Conservation (phyloP, 371 early-diverging fungal species). For the Dinochytrium kinnereticum region DNA sequence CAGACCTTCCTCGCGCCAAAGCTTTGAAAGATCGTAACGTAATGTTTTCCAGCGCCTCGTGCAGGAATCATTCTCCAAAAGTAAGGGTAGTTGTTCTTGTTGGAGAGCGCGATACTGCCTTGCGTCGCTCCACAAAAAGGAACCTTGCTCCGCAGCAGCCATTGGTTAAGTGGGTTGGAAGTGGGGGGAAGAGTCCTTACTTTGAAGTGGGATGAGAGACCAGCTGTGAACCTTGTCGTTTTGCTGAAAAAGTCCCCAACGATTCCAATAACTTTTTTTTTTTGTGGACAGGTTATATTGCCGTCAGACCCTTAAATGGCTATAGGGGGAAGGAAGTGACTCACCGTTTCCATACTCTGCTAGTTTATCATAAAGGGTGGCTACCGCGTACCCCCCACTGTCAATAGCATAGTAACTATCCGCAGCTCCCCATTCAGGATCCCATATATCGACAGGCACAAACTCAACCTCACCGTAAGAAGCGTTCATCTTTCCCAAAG, state of each 20-base stretch:
- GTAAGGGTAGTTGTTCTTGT: constrained; percentile 11
- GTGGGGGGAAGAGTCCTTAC: no score
- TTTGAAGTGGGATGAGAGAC: no score
- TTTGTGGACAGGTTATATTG: no score
- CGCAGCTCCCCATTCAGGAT: background rate
- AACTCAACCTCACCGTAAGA: no score
- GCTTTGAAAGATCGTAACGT: background rate
- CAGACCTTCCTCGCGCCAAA: background rate
- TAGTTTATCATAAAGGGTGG: background rate
- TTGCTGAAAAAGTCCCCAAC: background rate
- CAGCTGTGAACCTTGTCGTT: constrained; percentile 1
- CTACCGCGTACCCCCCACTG: background rate
- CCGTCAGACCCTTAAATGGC: background rate
- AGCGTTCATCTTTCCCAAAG: no score
- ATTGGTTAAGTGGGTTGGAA: no score
- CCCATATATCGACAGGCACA: constrained; percentile 2
- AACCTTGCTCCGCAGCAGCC: background rate
- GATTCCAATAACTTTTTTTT: background rate
- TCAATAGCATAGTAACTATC: background rate
- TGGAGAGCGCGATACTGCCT: constrained; percentile 4
- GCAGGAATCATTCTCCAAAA: background rate
- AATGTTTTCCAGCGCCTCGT: constrained; percentile 1
- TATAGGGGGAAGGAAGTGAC: no score
- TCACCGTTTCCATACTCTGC: no score
- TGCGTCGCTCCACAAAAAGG: constrained; percentile 17